Evolutionary conservation across 2,329 filamentous ascomycete genomes (phyloP).

Genomic region (Aspergillus amoenus): DNA sequence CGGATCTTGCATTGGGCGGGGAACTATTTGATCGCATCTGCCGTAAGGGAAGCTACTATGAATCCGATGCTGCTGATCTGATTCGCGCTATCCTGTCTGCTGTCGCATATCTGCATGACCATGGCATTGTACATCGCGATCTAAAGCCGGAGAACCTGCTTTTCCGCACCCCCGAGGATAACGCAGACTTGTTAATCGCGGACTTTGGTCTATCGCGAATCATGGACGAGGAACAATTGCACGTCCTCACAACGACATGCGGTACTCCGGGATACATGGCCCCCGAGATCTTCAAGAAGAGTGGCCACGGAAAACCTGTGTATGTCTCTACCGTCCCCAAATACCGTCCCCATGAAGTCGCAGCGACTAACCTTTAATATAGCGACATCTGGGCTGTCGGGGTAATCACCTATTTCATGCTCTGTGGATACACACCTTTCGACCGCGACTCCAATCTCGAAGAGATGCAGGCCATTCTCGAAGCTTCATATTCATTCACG

Average conservation of each 20-base stretch:
- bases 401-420: conserved; percentile 96
- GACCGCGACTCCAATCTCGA: conserved; percentile 96
- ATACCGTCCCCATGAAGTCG: not conserved
- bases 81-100: conserved; percentile 93
- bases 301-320: conserved; percentile 95
- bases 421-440: conserved; percentile 97
- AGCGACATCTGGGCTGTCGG: conserved; percentile 96
- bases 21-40: conserved; percentile 99
- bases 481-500: conserved; percentile 93
- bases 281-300: conserved; percentile 98
- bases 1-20: conserved; percentile 90
- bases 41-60: conserved; percentile 97
- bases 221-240: conserved; percentile 99
- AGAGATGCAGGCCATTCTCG: conserved; percentile 98
- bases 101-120: conserved; percentile 97
- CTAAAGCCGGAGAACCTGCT: conserved; percentile 96
- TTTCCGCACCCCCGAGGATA: conserved; percentile 96
- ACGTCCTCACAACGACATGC: conserved; percentile 95
- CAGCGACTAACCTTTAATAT: conserved; percentile 7
- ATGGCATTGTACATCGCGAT: conserved; percentile 97
- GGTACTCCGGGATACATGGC: conserved; percentile 99
- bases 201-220: conserved; percentile 95
- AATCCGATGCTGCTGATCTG: conserved; percentile 91
- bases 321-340: conserved; percentile 35
- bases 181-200: conserved; percentile 92